Percentiles rank a stretch among this genome's conserved stretches.
These are phyloP conservation scores for Chlamydomonas reinhardtii DNA, from an alignment of 163 green algal genomes.

Conservation along the genomic window DNA sequence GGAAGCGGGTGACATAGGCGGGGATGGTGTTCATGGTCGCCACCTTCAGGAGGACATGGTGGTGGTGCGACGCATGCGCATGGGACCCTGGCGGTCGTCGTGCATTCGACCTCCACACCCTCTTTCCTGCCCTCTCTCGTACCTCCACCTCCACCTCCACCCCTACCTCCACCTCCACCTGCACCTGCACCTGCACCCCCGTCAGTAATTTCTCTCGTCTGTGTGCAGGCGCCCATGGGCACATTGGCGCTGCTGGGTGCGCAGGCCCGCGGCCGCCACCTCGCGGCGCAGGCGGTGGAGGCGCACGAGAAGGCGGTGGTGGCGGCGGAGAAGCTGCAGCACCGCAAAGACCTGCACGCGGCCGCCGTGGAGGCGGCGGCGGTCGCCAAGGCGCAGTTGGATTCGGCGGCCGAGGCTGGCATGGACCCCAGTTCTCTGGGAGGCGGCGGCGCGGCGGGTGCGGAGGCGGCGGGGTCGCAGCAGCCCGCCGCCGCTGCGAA, in stretches of 20 bases:
- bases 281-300: constrained; percentile 12
- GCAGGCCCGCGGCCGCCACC: not conserved
- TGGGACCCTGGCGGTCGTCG: too few species aligned
- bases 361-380: not conserved
- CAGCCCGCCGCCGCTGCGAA: not conserved
- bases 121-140: too few species aligned
- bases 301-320: not conserved
- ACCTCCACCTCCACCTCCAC: not conserved
- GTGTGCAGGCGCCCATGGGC: not conserved
- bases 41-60: too few species aligned
- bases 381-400: not conserved
- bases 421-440: too few species aligned
- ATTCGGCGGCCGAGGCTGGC: not conserved
- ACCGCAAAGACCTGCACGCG: not conserved
- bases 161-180: too few species aligned
- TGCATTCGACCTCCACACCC: too few species aligned
- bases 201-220: too few species aligned
- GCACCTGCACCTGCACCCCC: not conserved
- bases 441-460: not conserved
- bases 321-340: not conserved
- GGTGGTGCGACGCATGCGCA: too few species aligned
- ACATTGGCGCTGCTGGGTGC: constrained; percentile 12
- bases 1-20: too few species aligned
- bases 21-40: too few species aligned
- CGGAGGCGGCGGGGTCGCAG: not conserved